These are phyloP conservation scores for Pisolithus microcarpus DNA, from an alignment of 768 basidiomycete genomes.

Conservation along the genomic window DNA sequence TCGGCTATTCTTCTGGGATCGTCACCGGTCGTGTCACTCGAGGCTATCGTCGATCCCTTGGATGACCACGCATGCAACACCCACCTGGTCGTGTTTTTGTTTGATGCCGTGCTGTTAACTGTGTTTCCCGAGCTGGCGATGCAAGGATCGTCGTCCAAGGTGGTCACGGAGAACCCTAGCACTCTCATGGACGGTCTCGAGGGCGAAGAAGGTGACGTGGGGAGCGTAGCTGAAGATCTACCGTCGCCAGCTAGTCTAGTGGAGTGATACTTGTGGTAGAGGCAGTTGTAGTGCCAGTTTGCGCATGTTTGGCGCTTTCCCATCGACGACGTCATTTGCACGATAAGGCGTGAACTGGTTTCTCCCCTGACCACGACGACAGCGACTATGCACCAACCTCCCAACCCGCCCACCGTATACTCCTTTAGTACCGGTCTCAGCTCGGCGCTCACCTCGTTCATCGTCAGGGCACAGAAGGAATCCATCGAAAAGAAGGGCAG, in stretches of 20 bases:
- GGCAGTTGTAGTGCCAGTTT: not conserved
- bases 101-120: slow-evolving; percentile 64
- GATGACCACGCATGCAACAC: slow-evolving; percentile 63
- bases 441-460: slow-evolving; percentile 67
- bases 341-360: not conserved
- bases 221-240: not conserved
- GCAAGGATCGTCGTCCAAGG: not conserved
- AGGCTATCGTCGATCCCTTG: slow-evolving; percentile 53
- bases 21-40: slow-evolving; percentile 41
- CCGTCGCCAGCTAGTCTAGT: not conserved
- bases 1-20: slow-evolving; percentile 51
- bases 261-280: not conserved
- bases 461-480: slow-evolving; percentile 83
- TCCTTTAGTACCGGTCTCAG: slow-evolving; percentile 61
- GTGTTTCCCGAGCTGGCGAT: slow-evolving; percentile 75
- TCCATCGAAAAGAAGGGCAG: slow-evolving; percentile 81
- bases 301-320: not conserved
- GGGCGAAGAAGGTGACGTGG: not conserved
- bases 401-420: slow-evolving; percentile 62
- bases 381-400: slow-evolving; percentile 40
- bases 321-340: not conserved
- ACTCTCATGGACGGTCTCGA: not conserved
- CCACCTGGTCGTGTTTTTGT: slow-evolving; percentile 64
- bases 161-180: not conserved
- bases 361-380: slow-evolving; percentile 13